phyloP scores from a whole-genome alignment of 495 filamentous ascomycete species.

The Xylaria castorea region DNA sequence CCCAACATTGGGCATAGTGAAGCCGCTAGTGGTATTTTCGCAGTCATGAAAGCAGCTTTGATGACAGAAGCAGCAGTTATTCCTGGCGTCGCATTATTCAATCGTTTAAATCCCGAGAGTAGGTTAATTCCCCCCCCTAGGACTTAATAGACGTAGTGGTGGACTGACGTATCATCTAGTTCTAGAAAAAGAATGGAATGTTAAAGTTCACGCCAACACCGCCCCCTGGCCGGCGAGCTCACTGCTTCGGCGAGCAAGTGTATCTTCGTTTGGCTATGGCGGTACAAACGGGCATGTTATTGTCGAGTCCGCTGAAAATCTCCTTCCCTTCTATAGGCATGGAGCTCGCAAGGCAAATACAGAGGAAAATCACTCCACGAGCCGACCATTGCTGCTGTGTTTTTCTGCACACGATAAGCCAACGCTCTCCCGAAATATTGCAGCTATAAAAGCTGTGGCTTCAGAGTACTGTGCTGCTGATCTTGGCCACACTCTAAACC shows the following conservation, averaged over 20 bases:
- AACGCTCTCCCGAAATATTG: background rate
- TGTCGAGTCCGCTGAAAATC: background rate
- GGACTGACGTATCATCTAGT: background rate
- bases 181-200: conserved; percentile 12
- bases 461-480: conserved; percentile 1
- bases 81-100: conserved; percentile 7
- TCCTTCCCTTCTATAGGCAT: background rate
- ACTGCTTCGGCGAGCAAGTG: background rate
- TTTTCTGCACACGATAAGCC: conserved; percentile 5
- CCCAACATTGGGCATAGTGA: conserved; percentile 7
- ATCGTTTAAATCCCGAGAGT: conserved; percentile 10
- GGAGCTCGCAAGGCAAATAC: background rate
- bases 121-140: background rate
- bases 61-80: conserved; percentile 6
- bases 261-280: conserved; percentile 5
- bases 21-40: background rate
- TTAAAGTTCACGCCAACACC: background rate
- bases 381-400: background rate
- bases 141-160: background rate
- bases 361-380: background rate
- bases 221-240: background rate
- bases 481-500: background rate
- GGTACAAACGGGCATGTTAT: conserved; percentile 7
- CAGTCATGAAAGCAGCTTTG: conserved; percentile 11
- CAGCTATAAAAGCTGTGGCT: background rate